phyloP scores from a whole-genome alignment of 495 filamentous ascomycete genomes.

The Cetradonia linearis region DNA sequence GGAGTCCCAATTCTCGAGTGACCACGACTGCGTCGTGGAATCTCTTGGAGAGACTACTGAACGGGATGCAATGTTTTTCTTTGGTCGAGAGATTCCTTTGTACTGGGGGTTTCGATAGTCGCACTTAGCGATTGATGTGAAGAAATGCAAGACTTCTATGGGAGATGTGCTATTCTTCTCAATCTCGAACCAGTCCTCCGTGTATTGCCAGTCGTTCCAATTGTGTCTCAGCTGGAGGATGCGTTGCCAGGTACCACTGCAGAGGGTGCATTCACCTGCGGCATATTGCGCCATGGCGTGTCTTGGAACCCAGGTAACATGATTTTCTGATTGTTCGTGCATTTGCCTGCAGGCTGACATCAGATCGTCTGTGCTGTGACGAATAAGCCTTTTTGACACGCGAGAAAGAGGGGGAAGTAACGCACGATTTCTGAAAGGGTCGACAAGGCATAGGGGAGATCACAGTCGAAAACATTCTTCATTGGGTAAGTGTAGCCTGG shows the following conservation, averaged over 20 bases:
- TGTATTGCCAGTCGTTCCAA: neutral
- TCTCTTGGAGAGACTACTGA: constrained; percentile 3
- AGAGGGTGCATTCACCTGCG: neutral
- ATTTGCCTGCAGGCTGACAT: neutral
- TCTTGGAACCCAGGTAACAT: neutral
- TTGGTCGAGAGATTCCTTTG: neutral
- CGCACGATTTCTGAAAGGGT: neutral
- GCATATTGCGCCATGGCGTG: neutral
- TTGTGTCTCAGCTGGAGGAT: neutral
- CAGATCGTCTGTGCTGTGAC: neutral
- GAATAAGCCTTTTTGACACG: neutral
- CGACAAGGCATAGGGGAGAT: neutral
- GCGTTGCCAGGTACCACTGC: neutral
- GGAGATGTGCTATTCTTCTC: neutral
- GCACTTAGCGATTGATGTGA: neutral
- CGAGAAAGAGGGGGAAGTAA: neutral
- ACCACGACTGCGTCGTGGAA: constrained; percentile 16
- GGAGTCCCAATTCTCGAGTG: neutral
- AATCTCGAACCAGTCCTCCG: neutral
- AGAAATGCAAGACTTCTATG: neutral
- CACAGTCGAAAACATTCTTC: neutral
- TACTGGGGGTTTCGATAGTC: neutral
- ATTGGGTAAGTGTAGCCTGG: neutral
- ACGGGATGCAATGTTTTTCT: neutral
- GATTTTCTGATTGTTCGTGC: neutral